A percentile compares a stretch with the other conserved stretches of the same genome.
Conservation (phyloP, 352 stramenopile species). For the Phytophthora cactorum region DNA sequence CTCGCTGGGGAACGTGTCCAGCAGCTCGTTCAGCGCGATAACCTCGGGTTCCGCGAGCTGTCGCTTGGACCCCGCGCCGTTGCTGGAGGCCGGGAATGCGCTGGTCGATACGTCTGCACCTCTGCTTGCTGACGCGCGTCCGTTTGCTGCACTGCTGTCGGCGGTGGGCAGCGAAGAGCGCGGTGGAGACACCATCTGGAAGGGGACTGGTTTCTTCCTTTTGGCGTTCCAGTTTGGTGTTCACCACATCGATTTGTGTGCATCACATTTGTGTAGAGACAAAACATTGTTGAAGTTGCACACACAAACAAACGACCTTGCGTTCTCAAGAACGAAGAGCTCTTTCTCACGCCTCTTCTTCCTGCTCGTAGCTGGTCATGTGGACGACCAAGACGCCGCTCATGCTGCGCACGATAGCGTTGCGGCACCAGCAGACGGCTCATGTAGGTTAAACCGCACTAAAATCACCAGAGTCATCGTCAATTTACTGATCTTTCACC, state of each 20-base stretch:
- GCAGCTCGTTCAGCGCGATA: conserved; percentile 67
- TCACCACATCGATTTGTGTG: neutral
- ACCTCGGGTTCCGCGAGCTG: conserved; percentile 60
- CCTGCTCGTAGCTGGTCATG: conserved; percentile 1
- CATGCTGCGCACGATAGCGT: conserved; percentile 12
- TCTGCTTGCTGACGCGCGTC: conserved; percentile 15
- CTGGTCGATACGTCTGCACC: conserved; percentile 1
- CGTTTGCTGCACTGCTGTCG: conserved; percentile 1
- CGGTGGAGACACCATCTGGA: conserved; percentile 21
- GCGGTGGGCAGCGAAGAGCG: neutral
- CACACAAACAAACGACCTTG: neutral
- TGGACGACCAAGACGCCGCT: conserved; percentile 9
- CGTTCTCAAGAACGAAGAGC: no score
- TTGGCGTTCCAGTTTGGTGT: neutral
- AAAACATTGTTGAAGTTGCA: neutral
- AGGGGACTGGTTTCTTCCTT: neutral
- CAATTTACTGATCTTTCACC: neutral
- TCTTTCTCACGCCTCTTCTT: neutral
- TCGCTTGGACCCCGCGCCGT: conserved; percentile 19
- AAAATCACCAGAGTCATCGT: neutral
- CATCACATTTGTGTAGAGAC: neutral
- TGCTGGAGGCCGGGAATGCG: neutral
- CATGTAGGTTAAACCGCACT: conserved; percentile 3
- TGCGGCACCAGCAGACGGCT: conserved; percentile 19
- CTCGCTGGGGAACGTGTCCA: conserved; percentile 64